Base-by-base conservation (phyloP, 2,329 filamentous ascomycete species). In the Trichoderma breve region DNA sequence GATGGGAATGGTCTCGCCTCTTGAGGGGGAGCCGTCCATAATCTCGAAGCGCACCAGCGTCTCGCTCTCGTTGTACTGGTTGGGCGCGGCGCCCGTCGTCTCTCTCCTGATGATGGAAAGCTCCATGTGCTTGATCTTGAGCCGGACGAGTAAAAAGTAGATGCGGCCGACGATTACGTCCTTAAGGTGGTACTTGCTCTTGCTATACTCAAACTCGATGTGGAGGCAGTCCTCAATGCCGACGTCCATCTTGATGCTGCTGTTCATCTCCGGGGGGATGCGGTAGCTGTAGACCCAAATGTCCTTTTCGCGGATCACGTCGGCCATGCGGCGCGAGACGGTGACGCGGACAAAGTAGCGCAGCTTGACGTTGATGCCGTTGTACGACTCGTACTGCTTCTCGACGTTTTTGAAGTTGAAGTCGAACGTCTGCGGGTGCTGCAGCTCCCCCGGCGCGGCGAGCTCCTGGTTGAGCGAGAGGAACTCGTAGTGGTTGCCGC, bases 391-490 rank as follows among this genome's bases (percentile, higher is more conserved):
- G 87, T 99, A 99, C 83, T 97, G 95, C 87, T 99, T 99, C 88
- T 99, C 96, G 78, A 99, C 94, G 83, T 98, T 99, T 84, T 98
- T 98, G 90, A 99, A 99, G 86, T 98, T 97, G 89, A 99, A 99
- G 76, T 97, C 94, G 83, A 97, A 98, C 63, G 95, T 98, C 85
- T 99, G 96, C 57, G 96, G 96, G 84, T 99, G 97, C 81, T 98
- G 96, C 72, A 99, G 92, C 86, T 99, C 96, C 82, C 96, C 96
- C 2, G 96, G 96, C 21, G 96, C 95, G 21, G 96, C 96, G 53
- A 99, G 91, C 84, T 99, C 96, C 83, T 98, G 97, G 78, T 96
- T 95, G 32, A 98, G 90, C 43, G 94, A 97, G 73, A 99, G 92
- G 84, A 99, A 99, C 84, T 99, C 96, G 87, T 99, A 97, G 85